Percentiles rank a stretch among this genome's conserved stretches.
phyloP scores from a whole-genome alignment of 108 stramenopile genomes.

The Halocafeteria seosinensis region DNA sequence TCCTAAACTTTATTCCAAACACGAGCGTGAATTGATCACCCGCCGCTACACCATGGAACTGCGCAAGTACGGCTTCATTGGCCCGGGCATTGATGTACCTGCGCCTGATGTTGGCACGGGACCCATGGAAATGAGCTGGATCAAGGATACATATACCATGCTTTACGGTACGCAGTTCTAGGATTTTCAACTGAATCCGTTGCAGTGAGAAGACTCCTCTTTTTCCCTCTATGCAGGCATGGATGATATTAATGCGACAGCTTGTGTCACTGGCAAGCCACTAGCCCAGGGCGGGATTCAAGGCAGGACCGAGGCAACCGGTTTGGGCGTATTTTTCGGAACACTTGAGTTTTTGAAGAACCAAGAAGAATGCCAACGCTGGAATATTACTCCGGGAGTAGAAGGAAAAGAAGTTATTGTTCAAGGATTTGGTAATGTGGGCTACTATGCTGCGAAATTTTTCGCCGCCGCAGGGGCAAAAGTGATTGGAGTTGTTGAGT shows the following conservation, averaged over 20 bases:
- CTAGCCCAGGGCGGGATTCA: conserved; percentile 6
- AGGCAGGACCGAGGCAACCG: conserved; percentile 11
- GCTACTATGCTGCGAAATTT: conserved; percentile 16
- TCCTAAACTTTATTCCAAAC: conserved; percentile 7
- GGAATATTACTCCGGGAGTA: conserved; percentile 3
- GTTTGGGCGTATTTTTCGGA: conserved; percentile 13
- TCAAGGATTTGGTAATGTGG: conserved; percentile 18
- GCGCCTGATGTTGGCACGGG: conserved; percentile 17
- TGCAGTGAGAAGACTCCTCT: too few species aligned
- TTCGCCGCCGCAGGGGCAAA: conserved; percentile 4
- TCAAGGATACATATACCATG: conserved; percentile 13
- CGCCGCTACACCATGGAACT: conserved; percentile 15
- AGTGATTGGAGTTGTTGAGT: conserved; percentile 8
- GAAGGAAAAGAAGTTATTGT: conserved; percentile 1
- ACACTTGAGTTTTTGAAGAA: conserved; percentile 8
- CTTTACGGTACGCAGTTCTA: too few species aligned
- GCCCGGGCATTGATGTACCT: conserved; percentile 14
- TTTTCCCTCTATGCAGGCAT: too few species aligned
- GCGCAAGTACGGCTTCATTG: conserved; percentile 11
- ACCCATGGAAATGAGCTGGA: conserved; percentile 15
- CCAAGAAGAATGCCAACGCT: neutral
- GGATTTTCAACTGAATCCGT: too few species aligned
- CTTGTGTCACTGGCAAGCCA: conserved; percentile 17
- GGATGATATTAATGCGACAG: conserved; percentile 6
- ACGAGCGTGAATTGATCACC: conserved; percentile 18